Conservation (phyloP, 352 stramenopile species). For the Phytophthora hybrid region DNA sequence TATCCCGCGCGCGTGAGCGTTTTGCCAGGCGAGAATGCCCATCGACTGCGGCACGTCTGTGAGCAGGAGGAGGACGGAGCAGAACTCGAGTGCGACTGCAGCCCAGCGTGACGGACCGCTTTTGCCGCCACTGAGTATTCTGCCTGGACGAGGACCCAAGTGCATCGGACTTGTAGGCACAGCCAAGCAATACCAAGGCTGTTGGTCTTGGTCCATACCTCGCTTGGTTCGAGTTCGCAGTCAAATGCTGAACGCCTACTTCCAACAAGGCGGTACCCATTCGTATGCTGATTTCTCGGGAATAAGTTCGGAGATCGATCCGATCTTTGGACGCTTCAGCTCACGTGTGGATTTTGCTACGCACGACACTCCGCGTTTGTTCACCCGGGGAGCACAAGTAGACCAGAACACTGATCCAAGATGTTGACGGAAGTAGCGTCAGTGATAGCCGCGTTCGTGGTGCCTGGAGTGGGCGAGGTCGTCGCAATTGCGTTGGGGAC, state of each 20-base stretch:
- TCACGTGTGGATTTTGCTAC: background rate
- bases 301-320: background rate
- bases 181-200: background rate
- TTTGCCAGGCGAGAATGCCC: background rate
- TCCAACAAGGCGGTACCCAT: background rate
- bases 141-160: background rate
- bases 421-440: conserved; percentile 12
- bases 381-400: too few relatives aligned
- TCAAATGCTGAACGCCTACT: background rate
- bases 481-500: conserved; percentile 32
- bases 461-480: conserved; percentile 35
- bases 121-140: conserved; percentile 11
- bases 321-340: background rate
- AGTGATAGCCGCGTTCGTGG: conserved; percentile 32
- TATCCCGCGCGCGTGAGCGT: background rate
- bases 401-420: background rate
- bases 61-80: background rate
- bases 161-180: background rate
- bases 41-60: background rate
- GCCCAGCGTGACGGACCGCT: background rate
- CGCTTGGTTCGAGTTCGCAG: too few relatives aligned
- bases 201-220: background rate
- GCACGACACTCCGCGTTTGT: background rate
- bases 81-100: too few relatives aligned
- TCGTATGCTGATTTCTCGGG: background rate